Evolutionary conservation across 2,329 filamentous ascomycete genomes (phyloP).

Genomic region (Colletotrichum cereale): DNA sequence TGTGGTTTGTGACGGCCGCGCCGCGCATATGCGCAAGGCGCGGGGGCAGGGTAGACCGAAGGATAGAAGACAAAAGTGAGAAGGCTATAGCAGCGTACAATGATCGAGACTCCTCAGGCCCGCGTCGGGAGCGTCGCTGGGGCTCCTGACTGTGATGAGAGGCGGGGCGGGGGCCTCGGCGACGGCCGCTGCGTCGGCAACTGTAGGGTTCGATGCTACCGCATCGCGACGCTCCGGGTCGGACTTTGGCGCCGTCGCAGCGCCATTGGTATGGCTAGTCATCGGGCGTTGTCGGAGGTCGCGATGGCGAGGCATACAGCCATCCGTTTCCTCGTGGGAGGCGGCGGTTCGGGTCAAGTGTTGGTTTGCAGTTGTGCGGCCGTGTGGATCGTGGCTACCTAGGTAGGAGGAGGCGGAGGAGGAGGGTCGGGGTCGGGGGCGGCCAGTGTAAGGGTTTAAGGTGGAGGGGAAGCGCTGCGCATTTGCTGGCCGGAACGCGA

Average conservation of each 20-base stretch:
- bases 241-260: conserved; percentile 36
- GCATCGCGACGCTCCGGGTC: conserved; percentile 36
- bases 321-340: conserved; percentile 28
- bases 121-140: conserved; percentile 65
- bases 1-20: conserved; percentile 8
- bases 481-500: background rate
- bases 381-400: conserved; percentile 2
- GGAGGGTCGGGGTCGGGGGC: conserved; percentile 3
- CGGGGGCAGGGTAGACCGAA: background rate
- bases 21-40: conserved; percentile 20
- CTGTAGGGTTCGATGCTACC: conserved; percentile 10
- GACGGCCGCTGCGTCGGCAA: conserved; percentile 11
- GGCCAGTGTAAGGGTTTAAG: conserved; percentile 28
- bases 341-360: conserved; percentile 7
- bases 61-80: conserved; percentile 13
- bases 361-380: conserved; percentile 14
- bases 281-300: conserved; percentile 43
- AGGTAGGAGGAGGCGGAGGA: background rate
- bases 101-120: conserved; percentile 85
- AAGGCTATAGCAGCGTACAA: conserved; percentile 63
- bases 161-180: conserved; percentile 30
- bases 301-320: conserved; percentile 36
- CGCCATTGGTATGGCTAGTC: conserved; percentile 52
- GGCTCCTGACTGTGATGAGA: conserved; percentile 27
- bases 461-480: conserved; percentile 27